Conservation (phyloP, 306 rosid species). For the Trifolium dubium region DNA sequence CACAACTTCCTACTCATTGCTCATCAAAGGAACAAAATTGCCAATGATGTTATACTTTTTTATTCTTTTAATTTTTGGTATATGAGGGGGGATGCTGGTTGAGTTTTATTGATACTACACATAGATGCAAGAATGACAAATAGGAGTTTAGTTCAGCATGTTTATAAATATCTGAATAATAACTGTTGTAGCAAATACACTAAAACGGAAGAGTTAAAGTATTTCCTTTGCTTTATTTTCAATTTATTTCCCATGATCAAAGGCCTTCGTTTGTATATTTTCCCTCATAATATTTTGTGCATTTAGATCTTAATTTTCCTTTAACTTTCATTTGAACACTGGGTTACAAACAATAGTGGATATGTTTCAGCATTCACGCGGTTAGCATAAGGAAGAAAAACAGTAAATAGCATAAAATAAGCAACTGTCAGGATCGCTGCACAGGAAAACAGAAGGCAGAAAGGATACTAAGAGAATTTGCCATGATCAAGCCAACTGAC, state of each 20-base stretch:
- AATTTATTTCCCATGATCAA: conserved; percentile 4
- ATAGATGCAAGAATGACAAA: conserved; percentile 15
- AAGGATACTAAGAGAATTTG: conserved; percentile 96
- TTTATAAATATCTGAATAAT: not conserved
- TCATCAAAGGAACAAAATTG: conserved; percentile 6
- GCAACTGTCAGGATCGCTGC: conserved; percentile 9
- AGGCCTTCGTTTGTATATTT: conserved; percentile 2
- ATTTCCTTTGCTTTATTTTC: conserved; percentile 2
- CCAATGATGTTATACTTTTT: not conserved
- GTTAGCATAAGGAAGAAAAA: conserved; percentile 18
- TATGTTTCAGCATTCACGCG: conserved; percentile 5
- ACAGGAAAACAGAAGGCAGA: conserved; percentile 9
- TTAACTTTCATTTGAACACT: conserved; percentile 27
- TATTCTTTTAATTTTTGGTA: not conserved
- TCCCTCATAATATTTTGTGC: not conserved
- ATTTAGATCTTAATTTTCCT: conserved; percentile 23
- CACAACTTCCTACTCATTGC: not conserved
- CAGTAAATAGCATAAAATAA: conserved; percentile 23
- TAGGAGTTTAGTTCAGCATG: conserved; percentile 20
- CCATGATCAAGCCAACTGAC: conserved; percentile 88
- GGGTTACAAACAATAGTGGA: not conserved
- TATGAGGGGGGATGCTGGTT: not conserved
- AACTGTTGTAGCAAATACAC: not conserved
- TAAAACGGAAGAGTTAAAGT: conserved; percentile 5
- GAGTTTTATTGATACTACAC: conserved; percentile 14